phyloP scores from a whole-genome alignment of 73 alveolate genomes.

The Paramecium primaurelia region DNA sequence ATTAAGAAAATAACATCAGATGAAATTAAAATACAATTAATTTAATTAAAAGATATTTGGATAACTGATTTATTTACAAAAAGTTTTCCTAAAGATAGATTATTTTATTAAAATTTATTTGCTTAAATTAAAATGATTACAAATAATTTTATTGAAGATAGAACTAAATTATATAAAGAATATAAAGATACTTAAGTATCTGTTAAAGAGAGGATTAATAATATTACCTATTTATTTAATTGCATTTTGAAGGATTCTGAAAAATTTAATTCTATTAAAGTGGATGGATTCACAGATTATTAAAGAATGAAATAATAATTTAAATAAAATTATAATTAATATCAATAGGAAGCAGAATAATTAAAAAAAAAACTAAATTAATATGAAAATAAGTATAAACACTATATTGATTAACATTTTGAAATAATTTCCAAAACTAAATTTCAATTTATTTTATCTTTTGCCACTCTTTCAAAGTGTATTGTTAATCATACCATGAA shows the following conservation, averaged over 20 bases:
- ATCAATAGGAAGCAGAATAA: not conserved
- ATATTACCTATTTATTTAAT: not conserved
- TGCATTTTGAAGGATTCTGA: not conserved
- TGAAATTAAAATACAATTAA: not conserved
- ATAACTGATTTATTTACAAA: not conserved
- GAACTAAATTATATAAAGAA: not conserved
- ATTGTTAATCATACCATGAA: not conserved
- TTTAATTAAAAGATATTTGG: not conserved
- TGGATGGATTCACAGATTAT: not conserved
- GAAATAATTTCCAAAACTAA: not conserved
- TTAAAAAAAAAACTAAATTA: not conserved
- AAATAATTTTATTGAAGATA: not conserved
- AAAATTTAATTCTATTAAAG: not conserved
- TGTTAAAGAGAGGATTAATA: not conserved
- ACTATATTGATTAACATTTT: not conserved
- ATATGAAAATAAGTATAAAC: not conserved
- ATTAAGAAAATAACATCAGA: not conserved
- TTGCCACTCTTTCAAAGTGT: not conserved
- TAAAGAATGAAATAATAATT: not conserved
- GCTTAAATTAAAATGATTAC: not conserved
- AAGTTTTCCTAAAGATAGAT: not conserved
- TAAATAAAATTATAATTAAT: not conserved
- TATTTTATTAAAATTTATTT: not conserved
- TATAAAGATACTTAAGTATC: not conserved
- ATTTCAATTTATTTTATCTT: not conserved